Evolutionary conservation across 2,329 filamentous ascomycete species (phyloP), one percentile per base, ranked within the genome.

Genomic region (Zalaria sp.): DNA sequence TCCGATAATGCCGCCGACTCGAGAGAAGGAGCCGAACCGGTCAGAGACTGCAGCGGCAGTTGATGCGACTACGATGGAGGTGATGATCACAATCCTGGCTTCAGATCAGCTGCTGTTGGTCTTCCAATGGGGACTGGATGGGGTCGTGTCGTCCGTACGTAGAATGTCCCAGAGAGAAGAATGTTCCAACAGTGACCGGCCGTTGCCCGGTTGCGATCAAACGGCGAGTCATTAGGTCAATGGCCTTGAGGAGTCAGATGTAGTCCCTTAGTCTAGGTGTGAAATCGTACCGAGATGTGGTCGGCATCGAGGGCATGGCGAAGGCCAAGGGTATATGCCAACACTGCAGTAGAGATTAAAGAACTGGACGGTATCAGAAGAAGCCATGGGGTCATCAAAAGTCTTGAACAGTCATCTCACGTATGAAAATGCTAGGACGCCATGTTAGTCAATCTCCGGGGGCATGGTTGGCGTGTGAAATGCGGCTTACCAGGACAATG

Each of bases 261-360:
- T 2, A 3, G 29, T 32, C n/a, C 7, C 7, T 7, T n/a, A 32
- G 7, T 32, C 29, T 32, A 7, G 29, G n/a, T 32, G n/a, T 2
- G 29, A 32, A 7, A 43, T 18, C 53, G 34, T 59, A 72, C 69
- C 34, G 76, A 78, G 49, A 84, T 84, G 57, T 96, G 91, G 62
- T 96, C 89, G n/a, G 89, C 91, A 56, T 96, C 91, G 36, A 96
- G 76, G n/a, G 89, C 89, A 67, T 96, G 89, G 35, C 89, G 81
- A 8, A 96, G 73, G 3, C 89, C 89, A 7, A 96, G 73, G 0
- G 85, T 85, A 60, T 93, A 96, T 26, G 88, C 80, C 1, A 96
- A 73, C 2, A 88, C 78, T 1, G 87, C 85, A 3, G 87, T 81
- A 2, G 83, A 83, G 39, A 88, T 76, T 47, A 95, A 72, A 0